Conservation (phyloP, 768 basidiomycete species). For the Tephrocybe sp. region DNA sequence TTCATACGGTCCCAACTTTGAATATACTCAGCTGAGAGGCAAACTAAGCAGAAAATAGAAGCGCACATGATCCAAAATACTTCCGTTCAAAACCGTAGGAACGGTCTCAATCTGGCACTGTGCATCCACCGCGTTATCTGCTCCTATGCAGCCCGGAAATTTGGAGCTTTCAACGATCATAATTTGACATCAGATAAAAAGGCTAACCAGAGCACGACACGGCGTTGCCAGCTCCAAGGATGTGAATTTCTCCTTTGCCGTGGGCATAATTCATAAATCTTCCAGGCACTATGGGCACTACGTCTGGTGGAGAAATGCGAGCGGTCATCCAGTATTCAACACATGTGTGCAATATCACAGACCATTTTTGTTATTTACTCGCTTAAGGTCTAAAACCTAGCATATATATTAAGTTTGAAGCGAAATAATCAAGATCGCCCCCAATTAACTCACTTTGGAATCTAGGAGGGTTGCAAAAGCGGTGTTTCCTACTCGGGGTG, state of each 20-base stretch:
- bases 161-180: background rate
- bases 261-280: constrained; percentile 48
- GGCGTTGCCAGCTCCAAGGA: background rate
- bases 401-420: background rate
- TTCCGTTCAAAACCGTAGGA: constrained; percentile 47
- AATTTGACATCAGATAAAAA: background rate
- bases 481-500: constrained; percentile 50
- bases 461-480: constrained; percentile 53
- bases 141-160: constrained; percentile 27
- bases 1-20: constrained; percentile 47
- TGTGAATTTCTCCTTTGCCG: constrained; percentile 46
- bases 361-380: constrained; percentile 39
- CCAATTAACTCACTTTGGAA: constrained; percentile 28
- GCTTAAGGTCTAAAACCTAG: constrained; percentile 35
- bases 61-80: constrained; percentile 51
- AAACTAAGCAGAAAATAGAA: background rate
- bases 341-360: background rate
- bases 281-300: constrained; percentile 57
- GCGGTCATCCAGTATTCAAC: background rate
- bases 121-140: constrained; percentile 53
- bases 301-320: constrained; percentile 24
- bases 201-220: background rate
- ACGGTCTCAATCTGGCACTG: constrained; percentile 55
- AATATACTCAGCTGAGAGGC: background rate
- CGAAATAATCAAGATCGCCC: background rate